These are phyloP conservation scores for Globisporangium canariense DNA, from an alignment of 352 stramenopile genomes.

Conservation along the genomic window DNA sequence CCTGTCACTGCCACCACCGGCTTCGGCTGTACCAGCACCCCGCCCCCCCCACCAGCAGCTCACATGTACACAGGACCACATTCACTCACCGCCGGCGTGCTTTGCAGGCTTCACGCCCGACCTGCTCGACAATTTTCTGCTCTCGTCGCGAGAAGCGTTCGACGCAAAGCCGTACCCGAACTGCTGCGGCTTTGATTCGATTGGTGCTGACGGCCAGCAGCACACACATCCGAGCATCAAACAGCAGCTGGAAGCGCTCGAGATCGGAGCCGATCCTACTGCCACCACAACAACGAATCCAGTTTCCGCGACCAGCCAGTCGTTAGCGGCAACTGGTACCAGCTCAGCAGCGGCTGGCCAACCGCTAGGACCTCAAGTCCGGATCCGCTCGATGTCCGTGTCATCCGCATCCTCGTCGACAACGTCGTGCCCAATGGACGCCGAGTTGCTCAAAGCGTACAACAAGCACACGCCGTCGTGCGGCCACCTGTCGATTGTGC, in stretches of 20 bases:
- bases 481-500: slow-evolving; percentile 72
- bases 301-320: too few relatives aligned
- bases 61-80: slow-evolving; percentile 55
- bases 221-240: not conserved
- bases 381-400: not conserved
- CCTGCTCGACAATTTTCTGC: slow-evolving; percentile 40
- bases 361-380: not conserved
- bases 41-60: slow-evolving; percentile 39
- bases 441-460: slow-evolving; percentile 48
- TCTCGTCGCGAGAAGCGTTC: slow-evolving; percentile 28
- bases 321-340: too few relatives aligned
- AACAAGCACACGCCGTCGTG: slow-evolving; percentile 59
- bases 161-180: slow-evolving; percentile 18
- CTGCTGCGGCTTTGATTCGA: not conserved
- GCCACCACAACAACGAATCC: not conserved
- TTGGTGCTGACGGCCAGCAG: not conserved
- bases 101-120: slow-evolving; percentile 37
- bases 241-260: slow-evolving; percentile 6
- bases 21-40: slow-evolving; percentile 4
- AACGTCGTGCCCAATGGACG: slow-evolving; percentile 17
- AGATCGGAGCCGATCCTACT: not conserved
- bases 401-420: not conserved
- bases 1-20: not conserved
- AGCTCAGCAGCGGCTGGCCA: not conserved
- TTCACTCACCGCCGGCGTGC: slow-evolving; percentile 51